Evolutionary conservation across 768 basidiomycete species (phyloP).

Genomic region (Lactarius hatsudake): DNA sequence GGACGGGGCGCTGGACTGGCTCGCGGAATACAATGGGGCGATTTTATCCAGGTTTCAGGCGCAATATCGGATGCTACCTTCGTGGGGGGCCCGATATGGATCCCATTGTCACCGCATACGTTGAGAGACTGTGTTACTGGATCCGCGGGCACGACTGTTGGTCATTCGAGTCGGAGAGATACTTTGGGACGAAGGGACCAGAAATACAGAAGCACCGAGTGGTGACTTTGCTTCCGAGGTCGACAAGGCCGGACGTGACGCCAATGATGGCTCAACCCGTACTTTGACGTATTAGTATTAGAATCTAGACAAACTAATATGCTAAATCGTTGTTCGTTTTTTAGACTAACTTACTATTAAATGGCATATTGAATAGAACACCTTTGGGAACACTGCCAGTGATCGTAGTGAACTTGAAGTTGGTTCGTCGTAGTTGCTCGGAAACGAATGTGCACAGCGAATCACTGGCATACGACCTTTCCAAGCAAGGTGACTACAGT

Average conservation of each 20-base stretch:
- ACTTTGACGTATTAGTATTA: background rate
- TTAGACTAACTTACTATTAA: background rate
- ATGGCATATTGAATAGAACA: background rate
- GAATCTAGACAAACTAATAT: too few species aligned
- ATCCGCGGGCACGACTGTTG: slow-evolving; percentile 35
- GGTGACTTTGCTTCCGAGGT: slow-evolving; percentile 10
- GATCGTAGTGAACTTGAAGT: too few species aligned
- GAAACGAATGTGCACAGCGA: too few species aligned
- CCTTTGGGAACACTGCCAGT: background rate
- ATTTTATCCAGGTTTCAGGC: slow-evolving; percentile 36
- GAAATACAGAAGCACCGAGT: slow-evolving; percentile 27
- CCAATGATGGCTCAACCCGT: slow-evolving; percentile 17
- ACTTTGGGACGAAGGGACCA: slow-evolving; percentile 34
- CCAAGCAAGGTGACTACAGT: background rate
- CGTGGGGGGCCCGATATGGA: slow-evolving; percentile 39
- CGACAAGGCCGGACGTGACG: background rate
- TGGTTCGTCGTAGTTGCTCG: too few species aligned
- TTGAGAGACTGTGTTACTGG: slow-evolving; percentile 43
- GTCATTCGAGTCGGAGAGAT: slow-evolving; percentile 39
- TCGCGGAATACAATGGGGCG: slow-evolving; percentile 28
- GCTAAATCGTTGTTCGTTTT: too few species aligned
- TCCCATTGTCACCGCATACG: slow-evolving; percentile 34
- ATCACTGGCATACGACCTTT: too few species aligned
- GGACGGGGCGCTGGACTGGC: slow-evolving; percentile 40
- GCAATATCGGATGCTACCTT: slow-evolving; percentile 34